Base-by-base conservation (phyloP, 2,329 filamentous ascomycete genomes). In the Nemania sp. region DNA sequence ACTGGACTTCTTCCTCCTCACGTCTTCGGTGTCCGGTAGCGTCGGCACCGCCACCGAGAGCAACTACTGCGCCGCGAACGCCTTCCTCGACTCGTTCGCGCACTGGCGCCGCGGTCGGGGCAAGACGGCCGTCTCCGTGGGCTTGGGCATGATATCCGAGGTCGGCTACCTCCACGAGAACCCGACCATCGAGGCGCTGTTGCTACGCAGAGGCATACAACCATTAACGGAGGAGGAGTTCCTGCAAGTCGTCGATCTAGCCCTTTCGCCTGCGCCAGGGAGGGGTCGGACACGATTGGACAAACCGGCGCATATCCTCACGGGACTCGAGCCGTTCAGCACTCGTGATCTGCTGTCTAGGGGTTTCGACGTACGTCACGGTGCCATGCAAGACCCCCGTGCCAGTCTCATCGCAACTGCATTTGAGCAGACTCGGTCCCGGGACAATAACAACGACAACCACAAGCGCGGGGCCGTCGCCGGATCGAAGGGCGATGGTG, bases 31-130 rank as follows among this genome's bases (percentile, higher is more conserved):
- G 1, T 64, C 66, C 0, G 69, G 67, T 0, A 64, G 58, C 4
- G 49, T 69, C 1, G 72, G 70, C 0, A 65, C 55, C 0, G 58
- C 68, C 1, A 67, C 63, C 0, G 71, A 76, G 39, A 59, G 54
- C 22, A 73, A 73, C 34, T 76, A 76, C 41, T 66, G 64, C n/a
- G 66, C 72, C 0, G 67, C 65, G 2, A 75, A 75, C 49, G 61
- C 56, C 22, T 75, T 68, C 59, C 63, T 73, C 2, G 73, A 51
- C 12, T 31, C 48, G 6, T 51, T 51, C 15, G 40, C 40, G 1
- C 31, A 31, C 9, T 44, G 40, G 48, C 5, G 48, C 4, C 48
- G 23, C 17, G n/a, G 23, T 3, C 48, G 44, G 9, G 48, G 40
- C 9, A 44, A 44, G 33, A 15, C 40, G 1, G 48, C 31, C 4